These are phyloP conservation scores for Lotmaria passim DNA, from an alignment of 208 protist genomes.

Conservation along the genomic window DNA sequence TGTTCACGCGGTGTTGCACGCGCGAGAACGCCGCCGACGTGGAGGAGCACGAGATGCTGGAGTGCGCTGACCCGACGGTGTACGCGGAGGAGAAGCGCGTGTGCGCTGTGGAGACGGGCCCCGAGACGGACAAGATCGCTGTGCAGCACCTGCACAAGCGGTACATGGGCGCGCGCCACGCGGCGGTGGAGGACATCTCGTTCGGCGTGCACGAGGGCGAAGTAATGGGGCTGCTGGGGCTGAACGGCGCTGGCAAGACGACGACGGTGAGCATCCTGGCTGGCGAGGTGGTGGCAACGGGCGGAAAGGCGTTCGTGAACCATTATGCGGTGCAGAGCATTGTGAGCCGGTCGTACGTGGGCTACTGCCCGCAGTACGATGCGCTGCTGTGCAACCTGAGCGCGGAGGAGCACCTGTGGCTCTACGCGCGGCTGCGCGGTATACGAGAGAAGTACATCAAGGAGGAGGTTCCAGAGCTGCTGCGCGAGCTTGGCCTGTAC, in stretches of 20 bases:
- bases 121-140: constrained; percentile 54
- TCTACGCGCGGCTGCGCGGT: constrained; percentile 85
- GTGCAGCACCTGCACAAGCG: constrained; percentile 74
- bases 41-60: constrained; percentile 24
- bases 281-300: constrained; percentile 72
- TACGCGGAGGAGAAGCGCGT: constrained; percentile 54
- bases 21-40: constrained; percentile 25
- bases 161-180: constrained; percentile 34
- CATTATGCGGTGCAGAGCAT: constrained; percentile 43
- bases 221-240: constrained; percentile 87
- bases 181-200: constrained; percentile 71
- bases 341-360: constrained; percentile 65
- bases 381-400: constrained; percentile 93
- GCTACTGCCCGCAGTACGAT: constrained; percentile 97
- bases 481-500: constrained; percentile 61
- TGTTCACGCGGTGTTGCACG: constrained; percentile 26
- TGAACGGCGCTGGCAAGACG: constrained; percentile 93
- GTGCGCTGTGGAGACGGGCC: constrained; percentile 41
- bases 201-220: constrained; percentile 80
- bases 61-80: constrained; percentile 40
- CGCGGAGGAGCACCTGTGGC: constrained; percentile 88
- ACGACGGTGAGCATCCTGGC: constrained; percentile 87
- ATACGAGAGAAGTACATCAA: constrained; percentile 51
- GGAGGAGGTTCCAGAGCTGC: constrained; percentile 49
- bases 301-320: constrained; percentile 75